Evolutionary conservation across 2,329 filamentous ascomycete species (phyloP), one percentile per base, ranked within the genome.

Genomic region (Alternaria viburni): DNA sequence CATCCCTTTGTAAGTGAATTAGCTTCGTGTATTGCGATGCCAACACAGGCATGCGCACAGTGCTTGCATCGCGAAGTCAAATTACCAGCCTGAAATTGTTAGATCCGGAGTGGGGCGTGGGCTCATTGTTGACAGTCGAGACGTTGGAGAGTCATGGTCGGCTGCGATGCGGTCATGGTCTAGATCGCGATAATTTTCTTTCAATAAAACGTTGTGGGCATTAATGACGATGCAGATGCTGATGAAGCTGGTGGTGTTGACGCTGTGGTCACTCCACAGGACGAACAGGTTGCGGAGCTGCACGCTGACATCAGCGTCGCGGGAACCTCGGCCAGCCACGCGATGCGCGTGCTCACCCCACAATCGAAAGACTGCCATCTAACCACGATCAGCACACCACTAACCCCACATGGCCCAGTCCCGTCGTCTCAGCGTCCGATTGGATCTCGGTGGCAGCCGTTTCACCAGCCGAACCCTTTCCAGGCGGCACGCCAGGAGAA

Each of bases 361-460:
- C 68, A 66, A 65, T 66, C 67, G 58, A 62, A 59, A 59, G 52
- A 69, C 57, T 23, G 26, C 59, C 68, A 61, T 64, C 64, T 61
- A 60, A 61, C 62, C 64, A 54, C 32, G 54, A 61, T 59, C 54
- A 54, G 59, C 21, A 59, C 28, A 63, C 52, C 59, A 60, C 70
- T 73, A 74, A 71, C 71, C 62, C 51, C 54, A 56, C 58, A 46
- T 28, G 63, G 59, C 41, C 25, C 63, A 67, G 64, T 26, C 26
- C 60, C 59, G 45, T 57, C 55, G 49, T 55, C 50, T 59, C 57
- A 54, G 30, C 32, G 51, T 64, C 58, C 64, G 59, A 68, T 68
- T 55, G 55, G 54, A 13, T 61, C 57, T 68, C 60, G 64, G 65
- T 64, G 62, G 62, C 62, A 69, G 59, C 69, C 67, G 71, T 65